Evolutionary conservation across 208 protist genomes (phyloP).

Genomic region (Vickermania ingenoplastis): DNA sequence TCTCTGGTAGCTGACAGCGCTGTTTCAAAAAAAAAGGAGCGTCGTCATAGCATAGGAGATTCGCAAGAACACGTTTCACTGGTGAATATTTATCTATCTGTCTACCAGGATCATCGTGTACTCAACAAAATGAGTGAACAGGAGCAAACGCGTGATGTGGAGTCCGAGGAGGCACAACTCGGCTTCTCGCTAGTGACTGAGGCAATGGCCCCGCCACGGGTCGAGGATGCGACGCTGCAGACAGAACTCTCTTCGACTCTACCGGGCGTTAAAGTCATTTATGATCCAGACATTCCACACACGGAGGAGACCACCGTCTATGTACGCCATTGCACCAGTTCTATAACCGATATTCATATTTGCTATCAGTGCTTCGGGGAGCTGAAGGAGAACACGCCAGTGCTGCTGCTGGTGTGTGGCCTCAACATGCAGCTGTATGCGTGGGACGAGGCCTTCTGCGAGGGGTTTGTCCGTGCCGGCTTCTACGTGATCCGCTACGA

Average conservation of each 20-base stretch:
- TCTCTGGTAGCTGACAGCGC: too few species aligned
- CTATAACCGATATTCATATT: constrained; percentile 34
- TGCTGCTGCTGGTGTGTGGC: constrained; percentile 54
- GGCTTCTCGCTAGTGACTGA: background rate
- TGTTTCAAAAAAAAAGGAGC: too few species aligned
- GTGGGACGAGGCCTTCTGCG: constrained; percentile 74
- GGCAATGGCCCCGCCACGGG: background rate
- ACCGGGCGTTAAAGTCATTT: background rate
- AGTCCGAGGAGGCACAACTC: background rate
- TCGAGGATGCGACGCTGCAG: background rate
- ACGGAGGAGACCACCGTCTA: constrained; percentile 37
- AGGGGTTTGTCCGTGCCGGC: constrained; percentile 38
- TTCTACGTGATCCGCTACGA: constrained; percentile 75
- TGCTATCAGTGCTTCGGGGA: constrained; percentile 78
- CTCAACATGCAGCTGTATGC: constrained; percentile 75
- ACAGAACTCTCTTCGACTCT: background rate
- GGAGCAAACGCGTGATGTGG: too few species aligned
- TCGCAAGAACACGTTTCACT: too few species aligned
- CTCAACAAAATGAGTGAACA: too few species aligned
- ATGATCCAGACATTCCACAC: constrained; percentile 9
- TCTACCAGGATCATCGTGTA: too few species aligned
- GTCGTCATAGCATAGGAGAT: too few species aligned
- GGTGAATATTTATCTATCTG: too few species aligned
- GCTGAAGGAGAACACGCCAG: constrained; percentile 12
- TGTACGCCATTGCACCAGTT: constrained; percentile 53